A percentile compares a stretch with the other conserved stretches of the same genome.
Conservation (phyloP, 2,329 filamentous ascomycete species). For the Sclerotiophoma versabilis region DNA sequence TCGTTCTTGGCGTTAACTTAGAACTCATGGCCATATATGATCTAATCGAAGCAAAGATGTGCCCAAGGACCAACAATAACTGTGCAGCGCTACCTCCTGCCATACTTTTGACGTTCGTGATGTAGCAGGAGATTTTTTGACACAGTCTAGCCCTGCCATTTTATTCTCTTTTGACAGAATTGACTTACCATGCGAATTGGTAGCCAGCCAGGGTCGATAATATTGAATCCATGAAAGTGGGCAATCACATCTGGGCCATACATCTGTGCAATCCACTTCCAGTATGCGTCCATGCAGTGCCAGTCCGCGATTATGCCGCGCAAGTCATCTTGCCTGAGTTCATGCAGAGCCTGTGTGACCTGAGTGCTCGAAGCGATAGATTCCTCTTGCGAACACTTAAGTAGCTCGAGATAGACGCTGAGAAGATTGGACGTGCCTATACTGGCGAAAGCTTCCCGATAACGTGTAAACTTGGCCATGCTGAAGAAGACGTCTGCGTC, state of each 20-base stretch:
- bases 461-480: slow-evolving; percentile 34
- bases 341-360: slow-evolving; percentile 30
- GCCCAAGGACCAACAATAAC: neutral
- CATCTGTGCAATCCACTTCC: slow-evolving; percentile 48
- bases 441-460: slow-evolving; percentile 27
- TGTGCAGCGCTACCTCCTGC: neutral
- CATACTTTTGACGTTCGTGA: too few species aligned
- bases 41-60: too few species aligned
- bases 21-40: too few species aligned
- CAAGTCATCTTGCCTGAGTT: slow-evolving; percentile 30
- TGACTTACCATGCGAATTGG: slow-evolving; percentile 49
- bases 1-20: too few species aligned
- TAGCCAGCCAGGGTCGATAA: slow-evolving; percentile 44
- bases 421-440: slow-evolving; percentile 22
- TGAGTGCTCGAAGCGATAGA: slow-evolving; percentile 28
- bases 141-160: slow-evolving; percentile 40
- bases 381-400: slow-evolving; percentile 30
- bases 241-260: slow-evolving; percentile 46
- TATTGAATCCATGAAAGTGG: slow-evolving; percentile 43
- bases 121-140: neutral
- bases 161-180: slow-evolving; percentile 42
- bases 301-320: slow-evolving; percentile 33
- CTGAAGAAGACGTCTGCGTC: slow-evolving; percentile 35
- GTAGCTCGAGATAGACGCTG: slow-evolving; percentile 26
- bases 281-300: slow-evolving; percentile 43